A percentile compares a stretch with the other conserved stretches of the same genome.
phyloP scores from a whole-genome alignment of 768 basidiomycete species.

The Gautieria morchelliformis region DNA sequence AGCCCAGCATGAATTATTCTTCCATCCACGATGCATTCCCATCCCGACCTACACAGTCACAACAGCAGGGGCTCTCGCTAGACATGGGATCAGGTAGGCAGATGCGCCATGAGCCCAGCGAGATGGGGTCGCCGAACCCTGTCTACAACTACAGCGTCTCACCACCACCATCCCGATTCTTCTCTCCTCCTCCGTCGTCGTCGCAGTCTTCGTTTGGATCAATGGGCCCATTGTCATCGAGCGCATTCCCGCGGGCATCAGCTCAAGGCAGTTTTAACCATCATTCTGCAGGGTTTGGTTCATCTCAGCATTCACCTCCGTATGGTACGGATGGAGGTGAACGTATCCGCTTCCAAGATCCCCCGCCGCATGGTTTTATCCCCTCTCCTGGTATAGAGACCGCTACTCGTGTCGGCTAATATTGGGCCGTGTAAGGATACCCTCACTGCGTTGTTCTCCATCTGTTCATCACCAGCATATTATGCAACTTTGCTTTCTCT shows the following conservation, averaged over 20 bases:
- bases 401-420: conserved; percentile 13
- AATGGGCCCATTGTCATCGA: background rate
- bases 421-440: background rate
- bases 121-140: background rate
- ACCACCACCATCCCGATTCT: conserved; percentile 26
- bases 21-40: conserved; percentile 4
- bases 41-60: background rate
- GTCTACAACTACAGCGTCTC: conserved; percentile 25
- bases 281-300: conserved; percentile 17
- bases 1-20: conserved; percentile 1
- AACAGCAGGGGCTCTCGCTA: background rate
- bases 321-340: conserved; percentile 21
- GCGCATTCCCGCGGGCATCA: background rate
- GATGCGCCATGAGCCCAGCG: background rate
- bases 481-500: background rate
- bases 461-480: background rate
- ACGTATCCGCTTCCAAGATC: conserved; percentile 6
- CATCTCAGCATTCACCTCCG: conserved; percentile 22
- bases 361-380: conserved; percentile 16
- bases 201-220: conserved; percentile 7
- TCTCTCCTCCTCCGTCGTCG: conserved; percentile 23
- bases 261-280: background rate
- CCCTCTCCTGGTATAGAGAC: conserved; percentile 29
- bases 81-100: conserved; percentile 1
- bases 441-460: background rate